Evolutionary conservation across 164 flowering plant species (phyloP), one percentile per base, ranked within the genome.

Genomic region (Chimonanthus salicifolius): DNA sequence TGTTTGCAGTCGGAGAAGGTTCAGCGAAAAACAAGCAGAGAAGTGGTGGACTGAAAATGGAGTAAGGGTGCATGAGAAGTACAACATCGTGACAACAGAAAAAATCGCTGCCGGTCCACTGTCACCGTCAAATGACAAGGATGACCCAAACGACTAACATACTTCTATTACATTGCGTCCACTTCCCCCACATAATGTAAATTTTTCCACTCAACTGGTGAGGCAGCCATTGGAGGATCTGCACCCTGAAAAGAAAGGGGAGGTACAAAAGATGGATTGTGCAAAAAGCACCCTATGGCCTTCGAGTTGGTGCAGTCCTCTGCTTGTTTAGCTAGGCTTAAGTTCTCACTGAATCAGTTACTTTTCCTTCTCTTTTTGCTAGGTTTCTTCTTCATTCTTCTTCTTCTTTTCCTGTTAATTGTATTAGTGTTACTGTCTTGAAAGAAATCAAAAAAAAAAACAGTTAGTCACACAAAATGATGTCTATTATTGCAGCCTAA

Each of bases 31-130:
- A 72, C 85, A 88, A 78, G 94, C 97, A 58, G 94, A 90, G 84
- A 85, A 77, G 63, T 92, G 97, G 97, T 92, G 97, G 95, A 78
- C 87, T 49, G 92, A 85, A 74, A 80, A 90, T 78, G 88, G 83
- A 45, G 70, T 76, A n/a, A 83, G 77, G 70, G 85, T 92, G 21
- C 85, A 81, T 16, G 84, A 89, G 74, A 81, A 83, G 77, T 84
- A 87, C 76, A 80, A 87, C 71, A 80, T 75, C 72, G 49, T 60
- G 20, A 72, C 51, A 67, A 47, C 74, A 47, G 77, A 60, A 7
- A 78, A 67, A 74, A 60, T 74, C 18, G 58, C n/a, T 5, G 65
- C 60, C 1, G 6, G 66, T 45, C 3, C 68, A 58, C 58, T 71
- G 48, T 45, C 63, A 21, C 58, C 69, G 3, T 71, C 46, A 33